Base-by-base conservation (phyloP, 2,329 filamentous ascomycete species). In the Hortaea werneckii region DNA sequence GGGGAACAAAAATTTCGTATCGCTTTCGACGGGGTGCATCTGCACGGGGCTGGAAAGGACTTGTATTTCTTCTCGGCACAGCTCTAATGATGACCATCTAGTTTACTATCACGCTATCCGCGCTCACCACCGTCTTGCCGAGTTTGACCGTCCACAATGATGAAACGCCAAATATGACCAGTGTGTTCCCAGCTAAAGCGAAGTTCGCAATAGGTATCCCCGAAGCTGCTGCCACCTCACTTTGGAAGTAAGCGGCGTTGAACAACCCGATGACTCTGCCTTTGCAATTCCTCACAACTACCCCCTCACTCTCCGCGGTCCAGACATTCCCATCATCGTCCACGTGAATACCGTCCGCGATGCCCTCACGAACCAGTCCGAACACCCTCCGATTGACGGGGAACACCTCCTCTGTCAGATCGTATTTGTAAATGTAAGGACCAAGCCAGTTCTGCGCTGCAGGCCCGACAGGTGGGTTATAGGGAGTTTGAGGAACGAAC, bases 321-420 rank as follows among this genome's bases (percentile, higher is more conserved):
- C 41, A 42, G n/a, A 43, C 41, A n/a, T 37, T 43, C 12, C 41
- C 32, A 5, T n/a, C 32, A 37, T 43, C 41, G 29, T 43, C 41
- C 30, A 43, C 32, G 20, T 43, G 41, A 12, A 43, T 28, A 1
- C 41, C 41, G 29, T 43, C 41, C 26, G 41, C 29, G 12, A 43
- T 27, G 2, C 41, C 41, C 11, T 27, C 10, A 20, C 32, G 8
- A 12, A 37, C 41, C 7, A 35, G 20, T 9, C 41, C 41, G 28
- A 37, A 37, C 12, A 37, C 7, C 41, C 41, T 6, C 13, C 32
- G 41, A 27, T 37, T 28, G 6, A 20, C 26, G 6, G 41, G 41
- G 20, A 35, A 37, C 29, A 35, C 27, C 10, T 43, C 41, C 10
- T 29, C 12, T n/a, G 35, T 32, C 26, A 43, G 28, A 11, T 43